Evolutionary conservation across 2,329 filamentous ascomycete genomes (phyloP), one percentile per base, ranked within the genome.

Genomic region (Cordyceps fumosorosea): DNA sequence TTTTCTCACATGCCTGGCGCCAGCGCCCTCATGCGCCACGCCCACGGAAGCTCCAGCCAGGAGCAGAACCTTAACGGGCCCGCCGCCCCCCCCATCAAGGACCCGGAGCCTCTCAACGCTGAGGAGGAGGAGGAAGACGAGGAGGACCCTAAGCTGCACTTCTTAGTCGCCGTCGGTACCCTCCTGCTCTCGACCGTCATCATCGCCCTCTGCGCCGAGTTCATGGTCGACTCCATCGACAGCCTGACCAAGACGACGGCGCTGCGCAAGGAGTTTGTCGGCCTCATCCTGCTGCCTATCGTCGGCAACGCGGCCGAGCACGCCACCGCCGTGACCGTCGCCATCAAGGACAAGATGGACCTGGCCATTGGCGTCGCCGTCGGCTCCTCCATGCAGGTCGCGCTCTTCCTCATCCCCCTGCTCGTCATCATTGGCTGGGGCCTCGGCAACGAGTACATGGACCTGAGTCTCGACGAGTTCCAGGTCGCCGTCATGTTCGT

Each of bases 401-500:
- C 89, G 1, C 81, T 93, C 32, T 91, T 93, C 72, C 81, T 93
- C 56, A 91, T 90, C 10, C 90, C 90, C 0, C 77, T 93, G 12
- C 82, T 92, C 37, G 88, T 92, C 62, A 82, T 93, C 44, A 84
- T 93, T 42, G 89, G 89, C 60, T 93, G 90, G 90, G 86, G 85
- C 65, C 86, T 92, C 81, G 83, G 77, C 44, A 73, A 83, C 65
- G 85, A 88, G 64, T 80, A 85, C 1, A 93, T 93, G 90, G 90
- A 87, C 22, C 82, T 96, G 5, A 88, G 88, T 72, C 95, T 96
- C 72, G 91, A 96, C 70, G 87, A 87, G 0, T 97, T 97, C 79
- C 91, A 96, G 76, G 87, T 96, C 16, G 89, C 92, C 24, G 88
- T 89, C 47, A 78, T 96, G 47, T 96, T 96, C 67, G 89, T 95